These are phyloP conservation scores for Populus tremula DNA, from an alignment of 345 rosid species.

Conservation along the genomic window DNA sequence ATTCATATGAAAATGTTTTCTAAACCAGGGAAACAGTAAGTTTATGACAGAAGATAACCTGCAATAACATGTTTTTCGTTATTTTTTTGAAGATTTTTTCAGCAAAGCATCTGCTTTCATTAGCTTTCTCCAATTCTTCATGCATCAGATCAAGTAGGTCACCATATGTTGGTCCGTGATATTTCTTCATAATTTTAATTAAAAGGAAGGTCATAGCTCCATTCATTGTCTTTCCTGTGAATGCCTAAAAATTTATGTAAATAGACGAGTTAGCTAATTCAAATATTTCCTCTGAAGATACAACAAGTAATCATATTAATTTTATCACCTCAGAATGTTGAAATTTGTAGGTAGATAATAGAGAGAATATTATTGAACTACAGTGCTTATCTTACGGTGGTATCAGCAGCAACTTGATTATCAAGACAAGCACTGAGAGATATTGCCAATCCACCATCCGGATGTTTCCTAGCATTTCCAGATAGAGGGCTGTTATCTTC, in stretches of 20 bases:
- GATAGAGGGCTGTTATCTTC: slow-evolving; percentile 25
- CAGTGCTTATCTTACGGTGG: background rate
- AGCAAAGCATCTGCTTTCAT: slow-evolving; percentile 6
- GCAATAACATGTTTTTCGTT: slow-evolving; percentile 1
- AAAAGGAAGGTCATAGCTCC: slow-evolving; percentile 22
- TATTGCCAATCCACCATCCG: slow-evolving; percentile 31
- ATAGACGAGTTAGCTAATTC: background rate
- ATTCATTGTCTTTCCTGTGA: slow-evolving; percentile 9
- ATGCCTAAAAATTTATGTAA: slow-evolving; percentile 4
- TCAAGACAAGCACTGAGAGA: slow-evolving; percentile 20
- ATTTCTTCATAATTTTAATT: slow-evolving; percentile 7
- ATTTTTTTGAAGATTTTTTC: background rate
- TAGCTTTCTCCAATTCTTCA: background rate
- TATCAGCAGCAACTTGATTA: slow-evolving; percentile 20
- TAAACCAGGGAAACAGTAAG: too few relatives aligned
- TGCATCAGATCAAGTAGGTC: slow-evolving; percentile 16
- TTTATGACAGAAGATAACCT: slow-evolving; percentile 1
- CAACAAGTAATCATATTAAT: too few relatives aligned
- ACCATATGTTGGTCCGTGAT: slow-evolving; percentile 4
- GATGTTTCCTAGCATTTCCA: slow-evolving; percentile 16
- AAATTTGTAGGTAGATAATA: background rate
- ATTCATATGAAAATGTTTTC: background rate
- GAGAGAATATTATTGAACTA: background rate
- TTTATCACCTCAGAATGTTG: too few relatives aligned
- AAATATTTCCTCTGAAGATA: too few relatives aligned